Conservation (phyloP, 2,329 filamentous ascomycete genomes). For the Alternaria ventricosa region DNA sequence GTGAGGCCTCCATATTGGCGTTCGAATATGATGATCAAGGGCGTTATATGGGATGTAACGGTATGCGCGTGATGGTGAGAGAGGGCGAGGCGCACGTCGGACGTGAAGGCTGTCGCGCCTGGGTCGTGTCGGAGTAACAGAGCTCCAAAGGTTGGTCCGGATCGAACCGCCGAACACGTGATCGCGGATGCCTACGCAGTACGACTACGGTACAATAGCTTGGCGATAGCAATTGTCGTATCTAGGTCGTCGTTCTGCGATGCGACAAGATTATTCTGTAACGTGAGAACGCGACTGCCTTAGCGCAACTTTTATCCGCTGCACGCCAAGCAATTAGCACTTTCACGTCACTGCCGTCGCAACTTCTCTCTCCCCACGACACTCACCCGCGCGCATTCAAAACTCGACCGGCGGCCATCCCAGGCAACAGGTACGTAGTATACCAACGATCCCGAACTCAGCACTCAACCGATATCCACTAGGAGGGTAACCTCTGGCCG, state of each 20-base stretch:
- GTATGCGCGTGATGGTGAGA: background rate
- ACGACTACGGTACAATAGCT: background rate
- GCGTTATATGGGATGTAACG: background rate
- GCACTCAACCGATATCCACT: slow-evolving; percentile 26
- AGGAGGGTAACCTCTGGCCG: slow-evolving; percentile 34
- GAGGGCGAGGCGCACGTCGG: slow-evolving; percentile 4
- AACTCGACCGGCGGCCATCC: slow-evolving; percentile 18
- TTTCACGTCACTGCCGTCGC: slow-evolving; percentile 21
- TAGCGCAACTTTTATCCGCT: slow-evolving; percentile 24
- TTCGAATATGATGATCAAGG: background rate
- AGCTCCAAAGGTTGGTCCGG: slow-evolving; percentile 10
- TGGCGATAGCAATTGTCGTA: background rate
- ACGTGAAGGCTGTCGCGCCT: slow-evolving; percentile 2
- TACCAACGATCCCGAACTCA: slow-evolving; percentile 16
- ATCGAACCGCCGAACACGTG: slow-evolving; percentile 7
- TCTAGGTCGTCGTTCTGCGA: background rate
- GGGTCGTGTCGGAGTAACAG: slow-evolving; percentile 5
- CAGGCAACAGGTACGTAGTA: slow-evolving; percentile 30
- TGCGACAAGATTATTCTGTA: background rate
- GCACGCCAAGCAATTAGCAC: slow-evolving; percentile 24
- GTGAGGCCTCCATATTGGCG: slow-evolving; percentile 77
- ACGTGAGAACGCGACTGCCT: slow-evolving; percentile 10
- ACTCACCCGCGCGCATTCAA: slow-evolving; percentile 1
- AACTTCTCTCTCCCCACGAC: slow-evolving; percentile 9
- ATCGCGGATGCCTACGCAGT: background rate